Conservation (phyloP, 495 filamentous ascomycete species). For the Penicillium cataractarum region DNA sequence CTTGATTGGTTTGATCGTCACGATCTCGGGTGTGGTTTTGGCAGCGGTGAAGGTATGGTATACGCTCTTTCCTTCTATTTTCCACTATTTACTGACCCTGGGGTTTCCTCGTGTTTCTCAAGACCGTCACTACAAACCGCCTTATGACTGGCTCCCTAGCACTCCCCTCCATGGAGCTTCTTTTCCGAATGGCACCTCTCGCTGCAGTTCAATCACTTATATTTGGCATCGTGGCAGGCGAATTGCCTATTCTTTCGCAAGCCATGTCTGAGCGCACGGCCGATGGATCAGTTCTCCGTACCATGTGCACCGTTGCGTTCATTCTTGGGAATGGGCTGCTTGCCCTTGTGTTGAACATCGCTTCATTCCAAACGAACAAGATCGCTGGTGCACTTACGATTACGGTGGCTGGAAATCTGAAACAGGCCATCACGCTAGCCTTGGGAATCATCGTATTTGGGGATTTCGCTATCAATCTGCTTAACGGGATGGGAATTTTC, state of each 20-base stretch:
- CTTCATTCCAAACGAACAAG: constrained; percentile 24
- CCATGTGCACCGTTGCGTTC: constrained; percentile 10
- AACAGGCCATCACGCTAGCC: constrained; percentile 21
- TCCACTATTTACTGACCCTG: background rate
- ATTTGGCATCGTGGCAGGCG: constrained; percentile 18
- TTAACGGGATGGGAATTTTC: constrained; percentile 23
- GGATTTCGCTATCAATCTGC: constrained; percentile 20
- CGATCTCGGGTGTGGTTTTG: constrained; percentile 18
- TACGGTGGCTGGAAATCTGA: constrained; percentile 24
- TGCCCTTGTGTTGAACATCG: constrained; percentile 21
- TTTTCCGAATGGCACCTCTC: constrained; percentile 26
- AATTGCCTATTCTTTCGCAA: constrained; percentile 12
- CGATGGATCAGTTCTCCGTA: constrained; percentile 5
- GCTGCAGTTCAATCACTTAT: constrained; percentile 19
- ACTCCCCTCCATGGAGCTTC: constrained; percentile 22
- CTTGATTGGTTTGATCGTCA: constrained; percentile 13
- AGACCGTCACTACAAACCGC: constrained; percentile 27
- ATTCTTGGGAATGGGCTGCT: constrained; percentile 22
- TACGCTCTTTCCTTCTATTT: background rate
- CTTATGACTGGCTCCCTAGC: constrained; percentile 24
- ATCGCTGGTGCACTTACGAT: constrained; percentile 23
- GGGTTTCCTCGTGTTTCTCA: too few species aligned
- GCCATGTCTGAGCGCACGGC: constrained; percentile 18
- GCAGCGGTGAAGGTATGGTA: constrained; percentile 21
- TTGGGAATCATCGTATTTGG: constrained; percentile 21